Evolutionary conservation across 164 flowering plant genomes (phyloP), one percentile per base, ranked within the genome.

Genomic region (Vitis rupestris): DNA sequence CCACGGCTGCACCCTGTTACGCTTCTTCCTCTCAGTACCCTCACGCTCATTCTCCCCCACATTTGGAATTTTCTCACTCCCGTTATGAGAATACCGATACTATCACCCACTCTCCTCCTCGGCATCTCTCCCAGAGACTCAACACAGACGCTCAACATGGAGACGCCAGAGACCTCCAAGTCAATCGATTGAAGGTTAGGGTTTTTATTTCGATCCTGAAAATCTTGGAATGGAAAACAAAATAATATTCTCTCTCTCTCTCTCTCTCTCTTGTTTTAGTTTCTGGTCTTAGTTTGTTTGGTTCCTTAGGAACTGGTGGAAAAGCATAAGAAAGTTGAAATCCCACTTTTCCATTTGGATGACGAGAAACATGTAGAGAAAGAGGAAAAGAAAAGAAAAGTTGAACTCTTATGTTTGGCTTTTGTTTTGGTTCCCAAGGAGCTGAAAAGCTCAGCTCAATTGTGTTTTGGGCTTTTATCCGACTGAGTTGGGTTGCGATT

Each of bases 51-150:
- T 23, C 12, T 13, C 68, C 60, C 12, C 61, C 59, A 47, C 54
- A 61, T 44, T 44, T n/a, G 44, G 44, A 37, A 37, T 57, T 17
- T 47, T 52, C 14, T 55, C 12, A n/a, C 14, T 30, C 4, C 50
- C 13, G 19, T 60, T 2, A 12, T 13, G 62, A 30, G 60, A 23
- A 49, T 15, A 12, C 11, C 23, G 9, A 16, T 44, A 8, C 49
- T 19, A 4, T 70, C 59, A 69, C 73, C 64, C 77, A 76, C 63
- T 85, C 89, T 0, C 89, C 89, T 52, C 89, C 89, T 11, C 74
- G 82, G 13, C 80, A 80, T 63, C 81, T 85, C 61, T 82, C 87
- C 8, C 87, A 85, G 61, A 70, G 81, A 50, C 9, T 70, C 23
- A 10, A 4, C 44, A 37, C 44, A 37, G 44, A 37, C 61, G 69